phyloP scores from a whole-genome alignment of 2,329 filamentous ascomycete genomes.

The Venturia oleaginea region DNA sequence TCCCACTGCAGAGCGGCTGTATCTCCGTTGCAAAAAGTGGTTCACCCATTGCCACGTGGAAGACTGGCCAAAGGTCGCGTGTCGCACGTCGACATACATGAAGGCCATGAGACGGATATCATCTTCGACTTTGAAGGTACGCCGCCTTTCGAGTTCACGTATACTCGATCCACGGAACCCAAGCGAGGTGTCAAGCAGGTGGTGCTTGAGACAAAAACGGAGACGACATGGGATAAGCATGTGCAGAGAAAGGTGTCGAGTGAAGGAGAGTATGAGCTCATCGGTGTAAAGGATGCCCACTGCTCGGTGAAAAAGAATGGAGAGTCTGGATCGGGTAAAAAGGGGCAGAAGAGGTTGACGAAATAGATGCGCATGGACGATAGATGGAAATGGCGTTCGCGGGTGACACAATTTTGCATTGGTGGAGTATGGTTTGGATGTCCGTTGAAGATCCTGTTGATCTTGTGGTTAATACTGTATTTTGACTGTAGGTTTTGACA shows the following conservation, averaged over 20 bases:
- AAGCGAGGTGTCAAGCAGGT: slow-evolving; percentile 53
- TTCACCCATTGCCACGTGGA: slow-evolving; percentile 88
- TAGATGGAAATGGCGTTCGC: background rate
- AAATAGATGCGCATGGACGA: background rate
- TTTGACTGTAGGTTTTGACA: background rate
- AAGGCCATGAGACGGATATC: slow-evolving; percentile 89
- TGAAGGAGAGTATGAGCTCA: slow-evolving; percentile 95
- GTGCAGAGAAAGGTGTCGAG: slow-evolving; percentile 79
- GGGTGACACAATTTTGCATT: background rate
- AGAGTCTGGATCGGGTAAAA: slow-evolving; percentile 13
- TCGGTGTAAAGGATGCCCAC: slow-evolving; percentile 87
- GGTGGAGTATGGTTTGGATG: slow-evolving; percentile 2
- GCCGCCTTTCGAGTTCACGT: slow-evolving; percentile 96
- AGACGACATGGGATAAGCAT: slow-evolving; percentile 69
- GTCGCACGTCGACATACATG: slow-evolving; percentile 83
- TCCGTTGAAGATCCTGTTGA: background rate
- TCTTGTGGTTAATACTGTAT: background rate
- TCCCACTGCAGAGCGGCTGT: slow-evolving; percentile 70
- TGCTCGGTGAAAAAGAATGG: slow-evolving; percentile 69
- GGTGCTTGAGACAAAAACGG: slow-evolving; percentile 84
- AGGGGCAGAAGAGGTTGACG: slow-evolving; percentile 30
- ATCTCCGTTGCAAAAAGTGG: slow-evolving; percentile 58
- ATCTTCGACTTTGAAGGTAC: slow-evolving; percentile 92
- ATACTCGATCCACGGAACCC: slow-evolving; percentile 84
- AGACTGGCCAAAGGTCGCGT: slow-evolving; percentile 77